Base-by-base conservation (phyloP, 1,284 basidiomycete species). In the Ustilago trichophora region DNA sequence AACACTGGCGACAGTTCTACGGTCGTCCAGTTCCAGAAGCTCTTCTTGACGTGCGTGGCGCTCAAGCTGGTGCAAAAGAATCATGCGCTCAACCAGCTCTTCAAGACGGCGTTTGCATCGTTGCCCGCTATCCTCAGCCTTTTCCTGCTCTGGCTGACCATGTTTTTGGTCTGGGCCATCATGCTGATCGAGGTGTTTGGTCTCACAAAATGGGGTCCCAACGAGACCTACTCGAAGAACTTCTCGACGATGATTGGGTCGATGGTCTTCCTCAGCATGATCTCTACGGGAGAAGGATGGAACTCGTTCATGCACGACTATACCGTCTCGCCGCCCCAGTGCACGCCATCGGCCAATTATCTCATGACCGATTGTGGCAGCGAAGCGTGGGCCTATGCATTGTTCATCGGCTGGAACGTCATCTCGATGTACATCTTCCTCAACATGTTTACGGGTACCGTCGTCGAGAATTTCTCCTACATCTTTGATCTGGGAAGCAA, bases 341-440 rank as follows among this genome's bases (percentile, higher is more conserved):
- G 95, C 82, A 94, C 92, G 1, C 77, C 82, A 8, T 81, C 81
- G n/a, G 45, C 49, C 8, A 89, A 88, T 76, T 85, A 86, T 71
- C 83, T 87, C 7, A 85, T 89, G 26, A 90, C 91, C 0, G 95
- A 98, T 82, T 98, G 95, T 74, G 95, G 95, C 12, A 94, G 91
- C 73, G 82, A 86, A 8, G 85, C 85, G 4, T 96, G 93, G 90
- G 89, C 94, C 0, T 94, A 90, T 80, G 85, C 87, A 0, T 84
- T 98, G 24, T 98, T 97, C 83, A 96, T 97, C 73, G 87, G 90
- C 0, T 98, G 95, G 95, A 98, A 98, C 80, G 84, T 98, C 33
- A 85, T 98, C 43, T 94, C 91, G 86, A 97, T 97, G 92, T 32
- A 49, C 59, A 70, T 67, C 59, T 94, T 98, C 83, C 87, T 92